phyloP scores from a whole-genome alignment of 179 eudicot genomes.

The Drosera spatulata region DNA sequence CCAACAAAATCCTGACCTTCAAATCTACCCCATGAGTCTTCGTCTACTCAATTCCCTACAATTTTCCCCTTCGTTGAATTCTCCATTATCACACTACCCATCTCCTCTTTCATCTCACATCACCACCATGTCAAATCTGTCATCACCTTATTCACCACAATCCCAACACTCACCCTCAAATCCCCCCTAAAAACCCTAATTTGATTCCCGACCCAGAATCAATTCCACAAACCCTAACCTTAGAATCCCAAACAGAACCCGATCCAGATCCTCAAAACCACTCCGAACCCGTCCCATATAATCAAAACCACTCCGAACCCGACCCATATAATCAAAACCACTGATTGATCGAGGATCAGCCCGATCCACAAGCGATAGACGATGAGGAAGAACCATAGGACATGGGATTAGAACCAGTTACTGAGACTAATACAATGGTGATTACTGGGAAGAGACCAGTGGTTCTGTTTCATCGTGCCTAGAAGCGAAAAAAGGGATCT shows the following conservation, averaged over 20 bases:
- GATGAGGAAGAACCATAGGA: slow-evolving; percentile 9
- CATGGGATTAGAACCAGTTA: slow-evolving; percentile 6
- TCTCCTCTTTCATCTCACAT: too few relatives aligned
- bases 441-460: slow-evolving; percentile 8
- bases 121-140: too few relatives aligned
- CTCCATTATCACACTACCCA: too few relatives aligned
- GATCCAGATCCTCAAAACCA: slow-evolving; percentile 7
- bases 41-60: too few relatives aligned
- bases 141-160: too few relatives aligned
- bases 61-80: too few relatives aligned
- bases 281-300: slow-evolving; percentile 4
- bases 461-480: slow-evolving; percentile 12
- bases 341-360: slow-evolving; percentile 1
- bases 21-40: too few relatives aligned
- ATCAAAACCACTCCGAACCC: slow-evolving; percentile 4
- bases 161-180: too few relatives aligned
- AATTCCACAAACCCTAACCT: too few relatives aligned
- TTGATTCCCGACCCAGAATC: slow-evolving; percentile 6
- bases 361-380: not conserved
- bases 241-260: too few relatives aligned
- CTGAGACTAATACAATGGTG: too few relatives aligned
- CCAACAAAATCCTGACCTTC: too few relatives aligned
- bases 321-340: slow-evolving; percentile 8
- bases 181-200: slow-evolving; percentile 16
- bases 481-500: slow-evolving; percentile 35